phyloP scores from a whole-genome alignment of 495 filamentous ascomycete species.

The Neurospora sp. region DNA sequence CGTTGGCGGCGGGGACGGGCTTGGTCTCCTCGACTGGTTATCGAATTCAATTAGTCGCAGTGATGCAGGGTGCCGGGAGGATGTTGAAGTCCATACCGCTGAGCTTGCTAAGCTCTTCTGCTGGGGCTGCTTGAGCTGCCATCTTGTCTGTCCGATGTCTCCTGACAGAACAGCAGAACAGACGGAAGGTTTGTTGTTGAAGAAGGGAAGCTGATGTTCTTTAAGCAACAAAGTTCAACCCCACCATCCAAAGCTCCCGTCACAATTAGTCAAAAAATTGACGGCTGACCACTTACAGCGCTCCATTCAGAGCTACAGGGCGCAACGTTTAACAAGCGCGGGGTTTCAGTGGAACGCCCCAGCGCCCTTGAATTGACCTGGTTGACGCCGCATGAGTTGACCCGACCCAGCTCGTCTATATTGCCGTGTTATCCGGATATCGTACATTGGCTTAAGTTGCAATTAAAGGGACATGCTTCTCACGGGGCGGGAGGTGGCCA shows the following conservation, averaged over 20 bases:
- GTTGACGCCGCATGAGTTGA: neutral
- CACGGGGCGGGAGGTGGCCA: neutral
- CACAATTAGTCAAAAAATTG: neutral
- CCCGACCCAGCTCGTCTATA: neutral
- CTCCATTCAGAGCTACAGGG: neutral
- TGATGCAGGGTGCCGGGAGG: conserved; percentile 2
- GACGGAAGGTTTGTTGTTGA: neutral
- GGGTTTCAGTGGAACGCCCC: neutral
- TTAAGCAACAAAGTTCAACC: neutral
- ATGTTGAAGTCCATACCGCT: conserved; percentile 20
- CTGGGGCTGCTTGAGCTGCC: conserved; percentile 31
- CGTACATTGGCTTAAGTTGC: neutral
- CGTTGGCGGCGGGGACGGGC: conserved; percentile 38
- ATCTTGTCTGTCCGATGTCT: conserved; percentile 15
- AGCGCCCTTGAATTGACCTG: neutral
- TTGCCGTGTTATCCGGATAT: neutral
- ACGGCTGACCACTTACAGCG: neutral
- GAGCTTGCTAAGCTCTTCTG: conserved; percentile 35
- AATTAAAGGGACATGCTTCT: neutral
- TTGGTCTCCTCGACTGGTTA: conserved; percentile 30
- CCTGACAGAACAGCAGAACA: neutral
- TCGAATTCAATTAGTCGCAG: neutral
- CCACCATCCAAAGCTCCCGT: neutral
- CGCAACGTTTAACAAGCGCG: neutral
- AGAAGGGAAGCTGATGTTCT: neutral